Conservation (phyloP, 441 rosid species). For the Pelargonium myrrhifolium region DNA sequence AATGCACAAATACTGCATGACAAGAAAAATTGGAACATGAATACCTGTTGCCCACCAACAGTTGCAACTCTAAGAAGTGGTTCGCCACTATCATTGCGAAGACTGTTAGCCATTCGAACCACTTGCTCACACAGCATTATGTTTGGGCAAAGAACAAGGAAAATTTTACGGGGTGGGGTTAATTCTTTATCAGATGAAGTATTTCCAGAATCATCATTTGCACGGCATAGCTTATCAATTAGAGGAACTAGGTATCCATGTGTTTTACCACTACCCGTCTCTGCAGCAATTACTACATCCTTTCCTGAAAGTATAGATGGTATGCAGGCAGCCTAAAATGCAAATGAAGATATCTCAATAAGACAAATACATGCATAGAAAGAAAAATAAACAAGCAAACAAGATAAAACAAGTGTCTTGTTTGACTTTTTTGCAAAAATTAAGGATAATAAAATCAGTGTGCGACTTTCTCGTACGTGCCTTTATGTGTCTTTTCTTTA, state of each 20-base stretch:
- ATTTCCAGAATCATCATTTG: slow-evolving; percentile 11
- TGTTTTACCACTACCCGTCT: slow-evolving; percentile 94
- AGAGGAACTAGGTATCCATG: slow-evolving; percentile 73
- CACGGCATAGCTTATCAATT: slow-evolving; percentile 40
- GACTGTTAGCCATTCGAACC: slow-evolving; percentile 69
- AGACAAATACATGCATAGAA: neutral
- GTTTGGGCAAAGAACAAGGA: slow-evolving; percentile 85
- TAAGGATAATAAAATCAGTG: too few species aligned
- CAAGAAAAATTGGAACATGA: neutral
- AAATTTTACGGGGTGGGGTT: slow-evolving; percentile 21
- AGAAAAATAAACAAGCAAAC: too few species aligned
- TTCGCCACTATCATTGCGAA: slow-evolving; percentile 50
- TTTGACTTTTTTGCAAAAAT: too few species aligned
- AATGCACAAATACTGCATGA: neutral
- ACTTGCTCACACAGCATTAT: slow-evolving; percentile 87
- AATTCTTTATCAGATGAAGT: slow-evolving; percentile 11
- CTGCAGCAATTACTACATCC: slow-evolving; percentile 87
- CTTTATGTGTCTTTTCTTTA: too few species aligned
- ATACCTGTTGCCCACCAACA: slow-evolving; percentile 75
- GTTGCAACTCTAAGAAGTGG: slow-evolving; percentile 55
- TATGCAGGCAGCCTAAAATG: slow-evolving; percentile 54
- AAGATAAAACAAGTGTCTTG: too few species aligned
- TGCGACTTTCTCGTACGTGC: too few species aligned
- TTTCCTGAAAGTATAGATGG: slow-evolving; percentile 70
- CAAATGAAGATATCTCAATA: neutral